phyloP scores from a whole-genome alignment of 495 filamentous ascomycete species.

The Penicillium desertorum region DNA sequence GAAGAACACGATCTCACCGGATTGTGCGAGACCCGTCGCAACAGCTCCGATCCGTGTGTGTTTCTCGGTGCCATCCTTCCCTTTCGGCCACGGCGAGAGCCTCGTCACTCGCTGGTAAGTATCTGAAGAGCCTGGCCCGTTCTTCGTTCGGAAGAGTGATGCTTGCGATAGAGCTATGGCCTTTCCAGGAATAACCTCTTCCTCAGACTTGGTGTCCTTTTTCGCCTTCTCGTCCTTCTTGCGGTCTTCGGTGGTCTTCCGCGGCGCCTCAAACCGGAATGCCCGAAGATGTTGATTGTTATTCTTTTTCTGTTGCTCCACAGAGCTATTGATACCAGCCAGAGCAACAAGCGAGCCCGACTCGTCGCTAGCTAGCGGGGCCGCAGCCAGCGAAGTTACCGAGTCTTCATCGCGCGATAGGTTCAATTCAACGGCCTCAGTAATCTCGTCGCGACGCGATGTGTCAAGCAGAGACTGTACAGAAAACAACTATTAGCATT shows the following conservation, averaged over 20 bases:
- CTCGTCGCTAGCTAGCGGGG: slow-evolving; percentile 50
- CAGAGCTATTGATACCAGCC: slow-evolving; percentile 84
- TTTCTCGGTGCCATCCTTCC: slow-evolving; percentile 26
- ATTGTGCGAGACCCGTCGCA: slow-evolving; percentile 69
- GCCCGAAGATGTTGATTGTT: slow-evolving; percentile 86
- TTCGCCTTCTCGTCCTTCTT: slow-evolving; percentile 26
- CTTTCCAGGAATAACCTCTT: slow-evolving; percentile 33
- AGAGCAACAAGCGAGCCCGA: slow-evolving; percentile 57
- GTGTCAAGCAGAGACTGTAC: slow-evolving; percentile 68
- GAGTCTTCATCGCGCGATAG: slow-evolving; percentile 89
- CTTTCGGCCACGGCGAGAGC: slow-evolving; percentile 60
- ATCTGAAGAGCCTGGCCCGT: slow-evolving; percentile 47
- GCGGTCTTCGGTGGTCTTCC: slow-evolving; percentile 23
- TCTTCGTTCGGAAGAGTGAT: slow-evolving; percentile 62
- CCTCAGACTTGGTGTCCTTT: slow-evolving; percentile 27
- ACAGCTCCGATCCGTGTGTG: slow-evolving; percentile 64
- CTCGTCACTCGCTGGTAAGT: slow-evolving; percentile 78
- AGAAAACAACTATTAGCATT: slow-evolving; percentile 6
- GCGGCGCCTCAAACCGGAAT: slow-evolving; percentile 61
- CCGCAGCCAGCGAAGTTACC: slow-evolving; percentile 75
- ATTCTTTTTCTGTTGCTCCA: slow-evolving; percentile 64
- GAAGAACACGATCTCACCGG: slow-evolving; percentile 79
- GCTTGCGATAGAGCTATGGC: slow-evolving; percentile 56
- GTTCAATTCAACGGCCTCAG: slow-evolving; percentile 69
- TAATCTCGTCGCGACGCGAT: slow-evolving; percentile 58